Evolutionary conservation across 108 stramenopile species (phyloP).

Genomic region (Chaetoceros tenuissimus): DNA sequence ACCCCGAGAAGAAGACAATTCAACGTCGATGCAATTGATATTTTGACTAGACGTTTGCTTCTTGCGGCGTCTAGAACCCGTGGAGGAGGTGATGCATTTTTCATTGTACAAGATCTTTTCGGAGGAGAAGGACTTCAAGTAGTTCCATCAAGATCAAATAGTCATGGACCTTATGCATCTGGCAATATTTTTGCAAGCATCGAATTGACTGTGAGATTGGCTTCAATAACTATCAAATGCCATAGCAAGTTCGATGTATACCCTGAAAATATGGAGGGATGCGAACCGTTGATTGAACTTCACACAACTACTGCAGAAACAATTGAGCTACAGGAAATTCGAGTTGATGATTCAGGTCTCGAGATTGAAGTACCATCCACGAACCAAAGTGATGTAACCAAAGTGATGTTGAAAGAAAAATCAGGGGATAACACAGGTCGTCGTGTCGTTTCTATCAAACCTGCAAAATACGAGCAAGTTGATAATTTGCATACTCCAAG

Average conservation of each 20-base stretch:
- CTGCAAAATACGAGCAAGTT: conserved; percentile 71
- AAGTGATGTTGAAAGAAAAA: conserved; percentile 54
- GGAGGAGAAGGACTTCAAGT: conserved; percentile 84
- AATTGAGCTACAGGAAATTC: conserved; percentile 60
- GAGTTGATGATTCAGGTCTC: conserved; percentile 15
- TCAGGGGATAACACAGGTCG: conserved; percentile 66
- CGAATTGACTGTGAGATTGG: conserved; percentile 64
- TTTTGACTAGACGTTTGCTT: conserved; percentile 61
- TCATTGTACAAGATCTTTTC: conserved; percentile 77
- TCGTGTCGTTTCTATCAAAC: conserved; percentile 69
- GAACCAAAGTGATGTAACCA: neutral
- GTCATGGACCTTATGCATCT: conserved; percentile 17
- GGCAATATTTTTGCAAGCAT: conserved; percentile 34
- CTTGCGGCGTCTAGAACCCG: conserved; percentile 78
- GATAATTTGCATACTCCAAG: conserved; percentile 49
- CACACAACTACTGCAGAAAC: conserved; percentile 85
- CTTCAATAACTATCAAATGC: conserved; percentile 67
- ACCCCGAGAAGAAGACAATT: conserved; percentile 10
- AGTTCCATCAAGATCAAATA: conserved; percentile 46
- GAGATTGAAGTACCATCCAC: neutral
- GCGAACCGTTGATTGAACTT: conserved; percentile 74
- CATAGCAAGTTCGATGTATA: conserved; percentile 83
- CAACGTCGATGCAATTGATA: conserved; percentile 55
- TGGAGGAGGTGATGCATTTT: conserved; percentile 82
- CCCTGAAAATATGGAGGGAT: conserved; percentile 56